Conservation (phyloP, 2,329 filamentous ascomycete species). For the Neophaeococcomyces aloes region DNA sequence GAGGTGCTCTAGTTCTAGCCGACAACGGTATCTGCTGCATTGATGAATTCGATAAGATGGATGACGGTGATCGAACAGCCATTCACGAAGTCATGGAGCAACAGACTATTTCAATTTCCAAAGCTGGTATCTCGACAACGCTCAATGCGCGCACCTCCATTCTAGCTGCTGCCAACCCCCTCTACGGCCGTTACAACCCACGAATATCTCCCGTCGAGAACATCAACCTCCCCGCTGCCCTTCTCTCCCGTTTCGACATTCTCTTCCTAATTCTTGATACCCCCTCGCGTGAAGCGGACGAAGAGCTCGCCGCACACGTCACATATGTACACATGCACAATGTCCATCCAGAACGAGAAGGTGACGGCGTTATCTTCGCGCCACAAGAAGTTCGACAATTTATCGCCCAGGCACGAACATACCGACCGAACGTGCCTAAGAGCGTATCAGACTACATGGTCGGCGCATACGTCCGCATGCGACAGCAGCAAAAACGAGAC, state of each 20-base stretch:
- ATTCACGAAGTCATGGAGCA: conserved; percentile 86
- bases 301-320: conserved; percentile 90
- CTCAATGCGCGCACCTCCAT: conserved; percentile 94
- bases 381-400: conserved; percentile 93
- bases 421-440: conserved; percentile 74
- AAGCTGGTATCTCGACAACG: conserved; percentile 91
- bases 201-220: conserved; percentile 96
- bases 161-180: conserved; percentile 87
- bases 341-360: conserved; percentile 69
- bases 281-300: conserved; percentile 76
- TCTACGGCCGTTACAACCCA: conserved; percentile 97
- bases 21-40: conserved; percentile 78
- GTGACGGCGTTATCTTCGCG: conserved; percentile 65
- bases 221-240: conserved; percentile 94
- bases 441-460: conserved; percentile 91
- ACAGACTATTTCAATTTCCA: conserved; percentile 73
- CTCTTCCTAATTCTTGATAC: conserved; percentile 95
- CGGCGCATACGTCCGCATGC: conserved; percentile 89
- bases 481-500: conserved; percentile 77
- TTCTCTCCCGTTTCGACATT: conserved; percentile 93
- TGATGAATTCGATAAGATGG: conserved; percentile 82
- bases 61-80: conserved; percentile 64
- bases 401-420: conserved; percentile 83
- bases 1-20: conserved; percentile 65
- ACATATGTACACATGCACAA: conserved; percentile 96